Base-by-base conservation (phyloP, 768 basidiomycete species). In the Mrakia blollopis region DNA sequence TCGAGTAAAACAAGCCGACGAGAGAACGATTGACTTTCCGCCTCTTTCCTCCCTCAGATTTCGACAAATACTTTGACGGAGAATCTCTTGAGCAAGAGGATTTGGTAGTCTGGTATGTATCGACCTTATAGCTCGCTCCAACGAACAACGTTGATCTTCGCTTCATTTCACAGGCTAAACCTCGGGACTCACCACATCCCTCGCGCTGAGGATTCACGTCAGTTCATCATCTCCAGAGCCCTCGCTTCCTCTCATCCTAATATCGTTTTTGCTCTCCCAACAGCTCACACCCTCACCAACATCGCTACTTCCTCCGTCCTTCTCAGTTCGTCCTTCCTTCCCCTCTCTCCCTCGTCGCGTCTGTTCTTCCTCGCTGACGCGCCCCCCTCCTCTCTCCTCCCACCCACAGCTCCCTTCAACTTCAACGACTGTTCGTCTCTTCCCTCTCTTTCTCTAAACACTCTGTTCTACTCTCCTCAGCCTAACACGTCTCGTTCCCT, bases 131-230 rank as follows among this genome's bases (percentile, higher is more conserved):
- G 52, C 10, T 25, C 52, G 10, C 25, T 9, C 9, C 25, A 2
- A 2, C 25, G 23, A 21, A 54, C 52, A 1, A 8, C 23, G 3
- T n/a, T 54, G 52, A 54, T 10, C 52, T n/a, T n/a, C 52, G 18
- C 14, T n/a, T 2, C 52, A 8, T 54, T n/a, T 54, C 52, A 7
- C 25, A 54, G 52, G 89, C 80, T 90, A 70, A 89, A 89, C 78
- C 79, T 90, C 54, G 90, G 89, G 32, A 90, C 86, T 83, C 90
- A 91, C 81, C 89, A 90, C 80, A 83, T 90, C 70, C 88, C 89
- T 1, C 87, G 88, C 80, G 87, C 89, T 6, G 89, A 90, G 82
- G 89, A 90, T 82, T 85, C 87, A 1, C 89, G 52, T 54, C 52
- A 54, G 52, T 54, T 16, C 52, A 21, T n/a, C 14, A 9, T 23